These are phyloP conservation scores for Ustilago shanxiensis DNA, from an alignment of 1,284 basidiomycete genomes.

Conservation along the genomic window DNA sequence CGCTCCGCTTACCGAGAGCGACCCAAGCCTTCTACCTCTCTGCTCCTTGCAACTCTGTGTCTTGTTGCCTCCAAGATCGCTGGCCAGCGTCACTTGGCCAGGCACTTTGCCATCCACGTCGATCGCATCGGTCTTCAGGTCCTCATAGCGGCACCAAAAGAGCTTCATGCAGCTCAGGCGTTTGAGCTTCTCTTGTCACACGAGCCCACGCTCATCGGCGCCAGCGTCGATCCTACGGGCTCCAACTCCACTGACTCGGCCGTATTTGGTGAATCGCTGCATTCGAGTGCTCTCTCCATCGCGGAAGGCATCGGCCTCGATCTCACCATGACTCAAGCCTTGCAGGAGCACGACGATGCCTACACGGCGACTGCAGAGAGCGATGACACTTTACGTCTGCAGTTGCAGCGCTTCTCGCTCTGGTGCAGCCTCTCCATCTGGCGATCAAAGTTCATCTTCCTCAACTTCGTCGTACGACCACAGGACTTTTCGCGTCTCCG, in stretches of 20 bases:
- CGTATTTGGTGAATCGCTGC: conserved; percentile 29
- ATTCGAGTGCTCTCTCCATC: conserved; percentile 25
- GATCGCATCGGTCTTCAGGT: conserved; percentile 39
- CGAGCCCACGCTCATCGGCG: conserved; percentile 29
- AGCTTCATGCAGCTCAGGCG: conserved; percentile 31
- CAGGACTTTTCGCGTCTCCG: conserved; percentile 28
- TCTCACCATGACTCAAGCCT: conserved; percentile 21
- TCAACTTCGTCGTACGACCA: conserved; percentile 17
- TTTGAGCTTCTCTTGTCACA: conserved; percentile 29
- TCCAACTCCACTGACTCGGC: conserved; percentile 9
- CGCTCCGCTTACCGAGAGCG: conserved; percentile 5
- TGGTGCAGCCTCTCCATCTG: conserved; percentile 36
- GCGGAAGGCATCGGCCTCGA: conserved; percentile 31
- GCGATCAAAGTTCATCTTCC: conserved; percentile 26
- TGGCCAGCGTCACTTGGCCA: conserved; percentile 14
- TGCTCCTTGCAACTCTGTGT: conserved; percentile 27
- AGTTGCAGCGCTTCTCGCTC: conserved; percentile 27
- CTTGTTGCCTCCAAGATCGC: conserved; percentile 36
- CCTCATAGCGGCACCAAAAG: conserved; percentile 33
- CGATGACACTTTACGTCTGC: not conserved
- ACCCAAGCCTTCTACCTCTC: conserved; percentile 21
- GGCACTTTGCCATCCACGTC: conserved; percentile 25
- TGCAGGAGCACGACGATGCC: conserved; percentile 1
- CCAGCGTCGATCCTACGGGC: conserved; percentile 21
- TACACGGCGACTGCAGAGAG: not conserved